Evolutionary conservation across 495 filamentous ascomycete genomes (phyloP), one percentile per base, ranked within the genome.

Genomic region (Haplographium delicatum): DNA sequence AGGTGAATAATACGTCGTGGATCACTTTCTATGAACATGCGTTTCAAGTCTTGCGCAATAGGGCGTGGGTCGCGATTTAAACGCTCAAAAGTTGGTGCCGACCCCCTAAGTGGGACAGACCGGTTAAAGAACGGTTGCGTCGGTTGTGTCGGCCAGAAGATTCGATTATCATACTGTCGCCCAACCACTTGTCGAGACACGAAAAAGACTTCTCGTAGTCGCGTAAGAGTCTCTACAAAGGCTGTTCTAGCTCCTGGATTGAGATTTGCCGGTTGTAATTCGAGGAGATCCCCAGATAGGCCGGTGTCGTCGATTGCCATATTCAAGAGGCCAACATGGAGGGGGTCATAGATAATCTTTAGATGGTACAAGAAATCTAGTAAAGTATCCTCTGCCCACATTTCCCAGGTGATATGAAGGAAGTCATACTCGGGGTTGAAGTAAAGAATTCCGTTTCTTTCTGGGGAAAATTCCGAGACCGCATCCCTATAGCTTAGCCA

Each of bases 401-500:
- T 3, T 3, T 50, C 51, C 22, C 25, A 25, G 15, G 7, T 19
- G 30, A 59, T 55, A 13, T 50, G 11, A 37, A 59, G 56, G 44
- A 55, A 59, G 38, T 59, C 51, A 22, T 45, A 13, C 40, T 54
- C 56, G n/a, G 56, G 56, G 22, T 59, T 59, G 28, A 59, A 51
- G 35, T 51, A 55, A 23, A 59, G 31, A 15, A 44, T 51, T 18
- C 41, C 45, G 33, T 43, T 23, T 19, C 47, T 51, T 27, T 27
- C 26, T 24, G n/a, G 20, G 34, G 6, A 16, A 16, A 8, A 16
- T 18, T 27, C 25, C 20, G 42, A 11, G 13, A 45, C 42, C 20
- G 25, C 16, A 9, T 38, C 34, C 5, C 34, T 16, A 38, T 8
- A 16, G 6, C 34, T 22, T 9, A 58, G 39, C 37, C 41, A 50